Conservation (phyloP, 805 yeast species). For the Candida suzukii region DNA sequence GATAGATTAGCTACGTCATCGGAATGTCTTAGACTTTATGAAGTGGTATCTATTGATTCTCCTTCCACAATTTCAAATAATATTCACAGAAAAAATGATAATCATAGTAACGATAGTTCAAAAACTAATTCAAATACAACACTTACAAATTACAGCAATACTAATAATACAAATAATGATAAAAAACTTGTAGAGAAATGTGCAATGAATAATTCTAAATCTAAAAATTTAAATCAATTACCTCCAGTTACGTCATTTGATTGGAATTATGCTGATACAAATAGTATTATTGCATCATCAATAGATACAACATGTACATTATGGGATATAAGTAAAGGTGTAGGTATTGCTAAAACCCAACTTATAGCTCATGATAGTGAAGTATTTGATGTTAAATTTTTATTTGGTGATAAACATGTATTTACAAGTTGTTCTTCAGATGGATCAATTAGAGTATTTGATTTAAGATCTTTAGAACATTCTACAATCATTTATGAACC, state of each 20-base stretch:
- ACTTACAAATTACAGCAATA: no score
- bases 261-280: constrained; percentile 75
- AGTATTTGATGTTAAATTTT: constrained; percentile 85
- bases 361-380: constrained; percentile 94
- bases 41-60: constrained; percentile 10
- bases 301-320: constrained; percentile 96
- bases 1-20: constrained; percentile 60
- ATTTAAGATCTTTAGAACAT: constrained; percentile 81
- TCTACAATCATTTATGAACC: constrained; percentile 93
- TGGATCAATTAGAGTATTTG: constrained; percentile 91
- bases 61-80: background rate
- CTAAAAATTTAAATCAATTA: constrained; percentile 41
- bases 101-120: constrained; percentile 1
- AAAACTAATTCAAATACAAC: constrained; percentile 2
- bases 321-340: constrained; percentile 73
- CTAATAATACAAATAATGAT: background rate
- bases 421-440: constrained; percentile 94
- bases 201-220: constrained; percentile 33
- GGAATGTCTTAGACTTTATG: constrained; percentile 57
- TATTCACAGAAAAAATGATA: background rate
- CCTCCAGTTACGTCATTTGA: constrained; percentile 95
- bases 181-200: constrained; percentile 29
- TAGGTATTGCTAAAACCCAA: constrained; percentile 76
- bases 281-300: constrained; percentile 71
- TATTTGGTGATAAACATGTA: constrained; percentile 64